phyloP scores from a whole-genome alignment of 1,139 yeast genomes.

The Blastobotrys proliferans region DNA sequence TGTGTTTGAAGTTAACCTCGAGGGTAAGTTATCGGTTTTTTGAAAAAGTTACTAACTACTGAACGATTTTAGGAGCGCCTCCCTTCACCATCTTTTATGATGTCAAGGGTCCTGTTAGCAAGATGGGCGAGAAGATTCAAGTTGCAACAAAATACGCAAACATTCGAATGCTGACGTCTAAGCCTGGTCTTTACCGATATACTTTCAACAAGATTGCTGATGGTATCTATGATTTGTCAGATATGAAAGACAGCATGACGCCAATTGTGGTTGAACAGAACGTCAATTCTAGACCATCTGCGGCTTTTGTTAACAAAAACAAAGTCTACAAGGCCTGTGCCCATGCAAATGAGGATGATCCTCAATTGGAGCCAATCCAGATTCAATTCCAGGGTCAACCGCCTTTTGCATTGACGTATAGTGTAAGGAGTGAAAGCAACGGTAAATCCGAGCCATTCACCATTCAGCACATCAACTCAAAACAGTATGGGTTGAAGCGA shows the following conservation, averaged over 20 bases:
- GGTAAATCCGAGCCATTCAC: conserved; percentile 43
- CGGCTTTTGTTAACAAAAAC: conserved; percentile 46
- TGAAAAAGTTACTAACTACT: not conserved
- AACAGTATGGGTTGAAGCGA: conserved; percentile 34
- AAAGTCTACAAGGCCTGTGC: conserved; percentile 53
- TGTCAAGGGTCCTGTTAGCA: conserved; percentile 57
- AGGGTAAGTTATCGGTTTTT: conserved; percentile 40
- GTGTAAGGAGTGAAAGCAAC: conserved; percentile 50
- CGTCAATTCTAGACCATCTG: conserved; percentile 59
- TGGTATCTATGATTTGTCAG: conserved; percentile 48
- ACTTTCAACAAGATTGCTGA: conserved; percentile 63
- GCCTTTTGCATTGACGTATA: conserved; percentile 59
- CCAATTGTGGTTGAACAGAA: conserved; percentile 52
- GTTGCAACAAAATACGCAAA: conserved; percentile 51
- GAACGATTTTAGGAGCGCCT: conserved; percentile 36
- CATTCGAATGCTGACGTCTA: conserved; percentile 36
- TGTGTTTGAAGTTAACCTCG: conserved; percentile 46
- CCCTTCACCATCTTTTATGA: conserved; percentile 76
- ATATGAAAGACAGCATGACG: conserved; percentile 28
- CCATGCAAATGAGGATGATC: conserved; percentile 25
- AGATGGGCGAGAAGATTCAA: conserved; percentile 38
- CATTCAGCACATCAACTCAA: conserved; percentile 35
- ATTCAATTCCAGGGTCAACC: conserved; percentile 53
- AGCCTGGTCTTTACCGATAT: conserved; percentile 59
- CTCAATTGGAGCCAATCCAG: conserved; percentile 49